A percentile compares a stretch with the other conserved stretches of the same genome.
Conservation (phyloP, 2,329 filamentous ascomycete genomes). For the Fusarium odoratissimum region DNA sequence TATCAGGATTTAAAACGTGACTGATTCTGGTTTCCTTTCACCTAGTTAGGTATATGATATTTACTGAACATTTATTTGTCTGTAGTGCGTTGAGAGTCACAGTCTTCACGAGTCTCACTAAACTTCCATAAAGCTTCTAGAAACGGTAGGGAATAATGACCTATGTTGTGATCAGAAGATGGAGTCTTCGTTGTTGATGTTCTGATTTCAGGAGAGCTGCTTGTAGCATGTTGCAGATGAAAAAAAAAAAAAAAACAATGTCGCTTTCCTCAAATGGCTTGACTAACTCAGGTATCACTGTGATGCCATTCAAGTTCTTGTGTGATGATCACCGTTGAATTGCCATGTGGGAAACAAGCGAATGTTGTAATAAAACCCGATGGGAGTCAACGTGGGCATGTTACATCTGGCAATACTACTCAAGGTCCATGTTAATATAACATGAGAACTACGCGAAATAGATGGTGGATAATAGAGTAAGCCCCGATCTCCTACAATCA, state of each 20-base stretch:
- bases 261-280: background rate
- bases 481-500: background rate
- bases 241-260: too few relatives aligned
- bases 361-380: slow-evolving; percentile 29
- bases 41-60: too few relatives aligned
- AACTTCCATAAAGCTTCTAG: slow-evolving; percentile 16
- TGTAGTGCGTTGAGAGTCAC: background rate
- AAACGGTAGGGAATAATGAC: background rate
- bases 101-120: background rate
- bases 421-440: slow-evolving; percentile 12
- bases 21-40: background rate
- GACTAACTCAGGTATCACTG: background rate
- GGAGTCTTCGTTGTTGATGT: background rate
- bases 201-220: background rate
- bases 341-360: slow-evolving; percentile 43
- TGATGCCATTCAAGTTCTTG: background rate
- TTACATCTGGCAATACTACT: slow-evolving; percentile 7
- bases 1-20: background rate
- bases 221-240: background rate
- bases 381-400: slow-evolving; percentile 13
- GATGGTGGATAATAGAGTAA: background rate
- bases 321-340: slow-evolving; percentile 23
- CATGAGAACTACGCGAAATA: background rate
- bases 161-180: background rate
- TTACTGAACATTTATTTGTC: background rate